Conservation (phyloP, 768 basidiomycete species). For the Boletus reticulatus region DNA sequence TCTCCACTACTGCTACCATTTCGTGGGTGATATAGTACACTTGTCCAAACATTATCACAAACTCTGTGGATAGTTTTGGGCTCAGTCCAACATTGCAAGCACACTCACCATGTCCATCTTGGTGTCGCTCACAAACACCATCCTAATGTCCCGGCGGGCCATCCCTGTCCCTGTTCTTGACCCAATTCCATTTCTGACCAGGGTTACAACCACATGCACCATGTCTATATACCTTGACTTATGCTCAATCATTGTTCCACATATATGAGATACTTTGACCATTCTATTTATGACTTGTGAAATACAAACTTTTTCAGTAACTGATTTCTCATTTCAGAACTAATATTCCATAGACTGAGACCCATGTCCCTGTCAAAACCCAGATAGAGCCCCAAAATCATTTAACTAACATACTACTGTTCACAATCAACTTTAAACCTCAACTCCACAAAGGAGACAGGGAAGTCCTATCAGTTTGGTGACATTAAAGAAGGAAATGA, state of each 20-base stretch:
- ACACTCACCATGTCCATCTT: constrained; percentile 11
- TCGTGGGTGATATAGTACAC: constrained; percentile 12
- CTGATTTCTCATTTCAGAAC: too few species aligned
- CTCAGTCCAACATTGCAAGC: constrained; percentile 7
- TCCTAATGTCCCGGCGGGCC: not conserved
- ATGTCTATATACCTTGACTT: not conserved
- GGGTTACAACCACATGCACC: not conserved
- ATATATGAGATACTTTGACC: constrained; percentile 1
- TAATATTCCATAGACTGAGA: too few species aligned
- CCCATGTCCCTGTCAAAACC: too few species aligned
- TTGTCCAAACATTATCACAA: constrained; percentile 24
- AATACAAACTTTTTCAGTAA: not conserved
- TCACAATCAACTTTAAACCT: too few species aligned
- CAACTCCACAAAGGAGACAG: too few species aligned
- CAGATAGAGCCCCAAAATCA: too few species aligned
- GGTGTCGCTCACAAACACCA: not conserved
- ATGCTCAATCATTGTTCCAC: constrained; percentile 15
- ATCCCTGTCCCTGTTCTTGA: not conserved
- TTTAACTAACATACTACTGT: too few species aligned
- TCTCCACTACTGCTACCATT: not conserved
- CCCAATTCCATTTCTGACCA: not conserved
- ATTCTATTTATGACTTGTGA: not conserved
- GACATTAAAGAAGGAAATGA: too few species aligned
- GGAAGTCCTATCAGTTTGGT: too few species aligned
- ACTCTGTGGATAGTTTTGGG: constrained; percentile 19